phyloP scores from a whole-genome alignment of 768 basidiomycete genomes.

The Hygrophorus russula region DNA sequence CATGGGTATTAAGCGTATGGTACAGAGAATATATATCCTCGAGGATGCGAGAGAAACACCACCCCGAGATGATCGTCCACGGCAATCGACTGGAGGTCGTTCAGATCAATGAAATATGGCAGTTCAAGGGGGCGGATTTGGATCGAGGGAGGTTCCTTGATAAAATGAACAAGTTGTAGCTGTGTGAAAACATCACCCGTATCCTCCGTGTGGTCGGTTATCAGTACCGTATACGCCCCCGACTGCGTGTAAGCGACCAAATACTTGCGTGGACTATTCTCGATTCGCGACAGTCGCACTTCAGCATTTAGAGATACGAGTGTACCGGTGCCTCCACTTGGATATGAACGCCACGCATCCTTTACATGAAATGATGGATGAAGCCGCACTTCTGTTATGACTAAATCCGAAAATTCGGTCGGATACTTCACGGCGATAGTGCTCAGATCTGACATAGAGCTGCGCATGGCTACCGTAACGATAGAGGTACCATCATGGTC shows the following conservation, averaged over 20 bases:
- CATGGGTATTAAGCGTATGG: slow-evolving; percentile 6
- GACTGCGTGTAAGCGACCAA: too few species aligned
- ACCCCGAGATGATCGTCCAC: slow-evolving; percentile 10
- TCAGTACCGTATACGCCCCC: too few species aligned
- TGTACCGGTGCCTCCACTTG: too few species aligned
- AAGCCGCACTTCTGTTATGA: background rate
- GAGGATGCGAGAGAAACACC: slow-evolving; percentile 8
- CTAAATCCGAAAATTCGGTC: background rate
- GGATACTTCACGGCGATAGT: background rate
- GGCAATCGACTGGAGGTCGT: slow-evolving; percentile 4
- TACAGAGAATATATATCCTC: slow-evolving; percentile 7
- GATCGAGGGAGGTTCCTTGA: background rate
- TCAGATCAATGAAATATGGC: slow-evolving; percentile 6
- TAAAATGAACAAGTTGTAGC: background rate
- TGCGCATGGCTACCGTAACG: background rate
- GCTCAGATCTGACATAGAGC: background rate
- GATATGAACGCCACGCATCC: too few species aligned
- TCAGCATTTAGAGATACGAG: too few species aligned
- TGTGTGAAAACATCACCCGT: slow-evolving; percentile 1
- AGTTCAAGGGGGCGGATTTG: slow-evolving; percentile 4
- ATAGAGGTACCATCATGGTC: background rate
- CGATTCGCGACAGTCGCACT: too few species aligned
- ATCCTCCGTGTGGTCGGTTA: background rate
- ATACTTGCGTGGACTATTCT: too few species aligned
- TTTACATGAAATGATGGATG: background rate